Conservation (phyloP, 1,284 basidiomycete species). For the Wolfiporia cocos region DNA sequence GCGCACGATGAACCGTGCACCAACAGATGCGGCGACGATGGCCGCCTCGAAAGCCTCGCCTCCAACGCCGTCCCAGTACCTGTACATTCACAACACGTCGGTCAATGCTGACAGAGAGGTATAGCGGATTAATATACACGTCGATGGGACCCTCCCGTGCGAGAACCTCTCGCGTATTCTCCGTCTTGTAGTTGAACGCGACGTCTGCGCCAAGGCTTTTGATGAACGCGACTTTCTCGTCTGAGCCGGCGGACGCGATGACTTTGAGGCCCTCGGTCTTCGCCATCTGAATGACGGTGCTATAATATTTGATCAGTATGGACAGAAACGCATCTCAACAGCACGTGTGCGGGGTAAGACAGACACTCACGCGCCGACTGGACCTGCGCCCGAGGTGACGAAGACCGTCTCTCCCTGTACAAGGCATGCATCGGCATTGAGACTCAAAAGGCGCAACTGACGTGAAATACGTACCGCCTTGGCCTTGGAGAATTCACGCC, state of each 20-base stretch:
- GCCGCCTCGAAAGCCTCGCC: slow-evolving; percentile 62
- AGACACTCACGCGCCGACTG: slow-evolving; percentile 15
- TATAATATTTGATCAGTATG: slow-evolving; percentile 6
- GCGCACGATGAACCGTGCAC: slow-evolving; percentile 52
- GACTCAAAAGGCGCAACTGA: background rate
- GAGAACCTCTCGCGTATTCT: slow-evolving; percentile 43
- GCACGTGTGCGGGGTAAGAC: background rate
- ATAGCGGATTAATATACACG: slow-evolving; percentile 27
- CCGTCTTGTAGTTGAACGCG: slow-evolving; percentile 71
- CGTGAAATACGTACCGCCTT: background rate
- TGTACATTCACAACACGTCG: slow-evolving; percentile 14
- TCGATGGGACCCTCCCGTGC: slow-evolving; percentile 52
- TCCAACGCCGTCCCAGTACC: slow-evolving; percentile 57
- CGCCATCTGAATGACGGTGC: slow-evolving; percentile 53
- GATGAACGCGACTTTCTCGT: slow-evolving; percentile 63
- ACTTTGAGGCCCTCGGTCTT: slow-evolving; percentile 61
- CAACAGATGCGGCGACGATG: slow-evolving; percentile 40
- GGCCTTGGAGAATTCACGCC: slow-evolving; percentile 8
- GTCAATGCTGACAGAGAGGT: background rate
- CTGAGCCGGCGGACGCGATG: slow-evolving; percentile 67
- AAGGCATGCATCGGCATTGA: background rate
- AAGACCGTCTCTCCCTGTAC: slow-evolving; percentile 1
- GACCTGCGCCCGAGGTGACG: slow-evolving; percentile 5
- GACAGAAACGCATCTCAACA: background rate
- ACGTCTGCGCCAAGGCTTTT: slow-evolving; percentile 62